Conservation (phyloP, 1,284 basidiomycete genomes). For the Ganoderma lucidum region DNA sequence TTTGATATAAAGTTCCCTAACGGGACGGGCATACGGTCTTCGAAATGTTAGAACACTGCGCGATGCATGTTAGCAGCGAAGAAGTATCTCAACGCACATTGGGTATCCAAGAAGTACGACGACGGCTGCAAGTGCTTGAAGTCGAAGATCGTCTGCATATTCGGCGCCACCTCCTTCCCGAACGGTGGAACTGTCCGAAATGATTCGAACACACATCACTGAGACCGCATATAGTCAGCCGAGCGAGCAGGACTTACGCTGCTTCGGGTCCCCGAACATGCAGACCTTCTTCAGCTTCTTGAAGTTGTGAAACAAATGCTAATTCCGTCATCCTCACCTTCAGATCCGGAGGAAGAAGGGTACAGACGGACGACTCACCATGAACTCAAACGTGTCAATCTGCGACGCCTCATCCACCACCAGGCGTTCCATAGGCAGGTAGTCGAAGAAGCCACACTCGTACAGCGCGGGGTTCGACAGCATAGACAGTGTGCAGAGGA, state of each 20-base stretch:
- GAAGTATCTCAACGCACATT: conserved; percentile 42
- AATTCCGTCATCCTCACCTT: conserved; percentile 10
- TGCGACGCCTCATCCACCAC: conserved; percentile 60
- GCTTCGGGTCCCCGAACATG: conserved; percentile 59
- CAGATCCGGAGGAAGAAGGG: background rate
- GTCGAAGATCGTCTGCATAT: conserved; percentile 56
- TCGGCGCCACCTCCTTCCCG: conserved; percentile 49
- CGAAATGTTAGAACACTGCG: background rate
- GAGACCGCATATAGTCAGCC: background rate
- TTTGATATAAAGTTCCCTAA: conserved; percentile 57
- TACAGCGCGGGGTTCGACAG: conserved; percentile 52
- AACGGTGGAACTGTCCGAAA: conserved; percentile 54
- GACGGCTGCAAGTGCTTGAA: conserved; percentile 47
- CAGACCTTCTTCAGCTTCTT: conserved; percentile 42
- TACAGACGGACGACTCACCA: conserved; percentile 16
- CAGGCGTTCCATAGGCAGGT: conserved; percentile 52
- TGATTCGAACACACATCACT: background rate
- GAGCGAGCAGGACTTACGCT: conserved; percentile 44
- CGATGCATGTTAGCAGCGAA: background rate
- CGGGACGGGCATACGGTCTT: conserved; percentile 59
- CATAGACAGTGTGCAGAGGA: conserved; percentile 78
- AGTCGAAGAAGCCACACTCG: conserved; percentile 24
- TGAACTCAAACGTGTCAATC: conserved; percentile 44
- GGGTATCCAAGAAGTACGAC: conserved; percentile 51
- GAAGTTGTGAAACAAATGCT: conserved; percentile 34